Percentiles rank a stretch among this genome's conserved stretches.
phyloP scores from a whole-genome alignment of 106 monocot species.

The Phalaenopsis aphrodite region DNA sequence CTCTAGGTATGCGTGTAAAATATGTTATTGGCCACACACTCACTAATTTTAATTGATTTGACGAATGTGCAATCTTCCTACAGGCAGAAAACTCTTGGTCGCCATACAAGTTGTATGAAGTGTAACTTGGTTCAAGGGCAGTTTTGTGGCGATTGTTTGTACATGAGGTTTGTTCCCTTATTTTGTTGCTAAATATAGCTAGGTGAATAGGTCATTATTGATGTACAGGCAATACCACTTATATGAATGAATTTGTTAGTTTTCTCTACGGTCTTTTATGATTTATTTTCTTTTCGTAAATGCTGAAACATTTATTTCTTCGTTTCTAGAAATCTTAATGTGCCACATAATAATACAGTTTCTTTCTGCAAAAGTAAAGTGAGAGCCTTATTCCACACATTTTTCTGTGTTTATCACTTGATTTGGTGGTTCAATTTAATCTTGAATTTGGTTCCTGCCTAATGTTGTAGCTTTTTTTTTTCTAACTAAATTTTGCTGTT shows the following conservation, averaged over 20 bases:
- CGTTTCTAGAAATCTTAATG: too few relatives aligned
- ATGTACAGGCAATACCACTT: background rate
- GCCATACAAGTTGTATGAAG: constrained; percentile 58
- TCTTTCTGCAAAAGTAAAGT: too few relatives aligned
- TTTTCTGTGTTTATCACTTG: too few relatives aligned
- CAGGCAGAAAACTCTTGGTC: constrained; percentile 92
- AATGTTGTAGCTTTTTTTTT: too few relatives aligned
- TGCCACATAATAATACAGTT: too few relatives aligned
- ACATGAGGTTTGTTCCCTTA: constrained; percentile 54
- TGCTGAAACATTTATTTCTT: too few relatives aligned
- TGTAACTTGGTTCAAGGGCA: constrained; percentile 79
- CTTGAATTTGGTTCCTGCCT: too few relatives aligned
- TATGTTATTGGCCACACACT: background rate
- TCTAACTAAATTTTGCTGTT: too few relatives aligned
- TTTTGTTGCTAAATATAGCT: constrained; percentile 2
- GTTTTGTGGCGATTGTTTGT: constrained; percentile 93
- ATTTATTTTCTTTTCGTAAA: too few relatives aligned
- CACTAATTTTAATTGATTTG: background rate
- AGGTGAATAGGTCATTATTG: background rate
- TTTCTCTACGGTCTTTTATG: background rate
- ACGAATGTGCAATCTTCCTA: constrained; percentile 8
- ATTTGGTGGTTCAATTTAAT: too few relatives aligned
- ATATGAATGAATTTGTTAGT: background rate
- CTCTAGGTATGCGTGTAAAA: background rate
- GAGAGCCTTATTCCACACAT: too few relatives aligned